Evolutionary conservation across 2,329 filamentous ascomycete species (phyloP).

Genomic region (Paraphoma chrysanthemicola): DNA sequence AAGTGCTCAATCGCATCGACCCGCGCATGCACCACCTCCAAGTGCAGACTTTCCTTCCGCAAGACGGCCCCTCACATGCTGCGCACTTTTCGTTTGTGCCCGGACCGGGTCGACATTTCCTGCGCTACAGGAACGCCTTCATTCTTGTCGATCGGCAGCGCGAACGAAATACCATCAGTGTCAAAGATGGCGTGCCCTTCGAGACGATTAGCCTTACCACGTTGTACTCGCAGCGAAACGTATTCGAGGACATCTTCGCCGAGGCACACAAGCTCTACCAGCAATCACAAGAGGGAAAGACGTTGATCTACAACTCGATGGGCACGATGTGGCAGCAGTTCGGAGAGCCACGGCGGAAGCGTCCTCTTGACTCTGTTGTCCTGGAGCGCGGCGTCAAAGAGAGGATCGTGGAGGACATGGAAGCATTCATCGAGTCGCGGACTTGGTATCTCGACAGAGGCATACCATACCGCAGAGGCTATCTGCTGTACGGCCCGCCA

Average conservation of each 20-base stretch:
- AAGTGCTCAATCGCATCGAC: constrained; percentile 63
- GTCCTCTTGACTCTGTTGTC: constrained; percentile 87
- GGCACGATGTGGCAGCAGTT: constrained; percentile 86
- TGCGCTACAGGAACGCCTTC: constrained; percentile 86
- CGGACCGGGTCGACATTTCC: constrained; percentile 85
- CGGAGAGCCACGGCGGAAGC: constrained; percentile 83
- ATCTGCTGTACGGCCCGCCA: constrained; percentile 86
- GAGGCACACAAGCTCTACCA: constrained; percentile 84
- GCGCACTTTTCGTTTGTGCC: constrained; percentile 90
- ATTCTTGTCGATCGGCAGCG: constrained; percentile 88
- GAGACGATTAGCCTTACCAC: constrained; percentile 94
- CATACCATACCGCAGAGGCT: constrained; percentile 89
- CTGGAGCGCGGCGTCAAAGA: constrained; percentile 85
- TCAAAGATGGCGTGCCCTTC: constrained; percentile 85
- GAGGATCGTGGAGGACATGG: constrained; percentile 77
- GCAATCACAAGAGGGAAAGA: constrained; percentile 87
- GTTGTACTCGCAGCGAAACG: constrained; percentile 83
- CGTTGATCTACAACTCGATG: constrained; percentile 85
- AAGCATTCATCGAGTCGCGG: constrained; percentile 78
- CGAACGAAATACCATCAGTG: constrained; percentile 76
- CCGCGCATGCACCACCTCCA: constrained; percentile 69
- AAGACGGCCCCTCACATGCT: constrained; percentile 71
- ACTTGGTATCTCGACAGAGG: constrained; percentile 95
- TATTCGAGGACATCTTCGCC: constrained; percentile 88
- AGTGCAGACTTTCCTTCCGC: constrained; percentile 68